Evolutionary conservation across 345 rosid genomes (phyloP).

Genomic region (Limnanthes douglasii): DNA sequence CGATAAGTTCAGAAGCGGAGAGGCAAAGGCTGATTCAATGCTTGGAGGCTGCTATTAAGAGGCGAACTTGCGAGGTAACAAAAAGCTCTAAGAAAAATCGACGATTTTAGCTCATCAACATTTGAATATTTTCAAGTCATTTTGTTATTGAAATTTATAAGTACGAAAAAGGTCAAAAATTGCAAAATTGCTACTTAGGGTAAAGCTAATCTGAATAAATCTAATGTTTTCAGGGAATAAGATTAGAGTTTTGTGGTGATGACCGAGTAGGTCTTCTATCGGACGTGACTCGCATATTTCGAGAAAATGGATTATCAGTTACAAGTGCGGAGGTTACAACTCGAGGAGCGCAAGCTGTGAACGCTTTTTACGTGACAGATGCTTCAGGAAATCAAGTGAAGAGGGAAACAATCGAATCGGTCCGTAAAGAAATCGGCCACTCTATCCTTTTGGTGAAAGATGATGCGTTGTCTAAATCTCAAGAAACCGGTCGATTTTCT

Average conservation of each 20-base stretch:
- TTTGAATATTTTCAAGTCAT: no score
- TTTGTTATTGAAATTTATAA: no score
- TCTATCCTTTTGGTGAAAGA: constrained; percentile 55
- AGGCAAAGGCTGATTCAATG: constrained; percentile 57
- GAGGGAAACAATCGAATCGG: constrained; percentile 59
- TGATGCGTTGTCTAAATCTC: no score
- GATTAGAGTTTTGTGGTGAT: constrained; percentile 61
- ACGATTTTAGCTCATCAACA: no score
- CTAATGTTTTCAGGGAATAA: constrained; percentile 64
- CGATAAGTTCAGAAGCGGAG: constrained; percentile 70
- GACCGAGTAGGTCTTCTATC: constrained; percentile 83
- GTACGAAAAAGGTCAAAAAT: no score
- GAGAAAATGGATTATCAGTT: constrained; percentile 82
- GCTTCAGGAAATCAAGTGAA: constrained; percentile 59
- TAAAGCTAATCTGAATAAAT: no score
- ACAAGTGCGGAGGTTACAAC: constrained; percentile 88
- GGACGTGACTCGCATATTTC: constrained; percentile 82
- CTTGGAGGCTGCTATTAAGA: constrained; percentile 63
- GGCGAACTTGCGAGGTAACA: constrained; percentile 40
- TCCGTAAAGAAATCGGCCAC: constrained; percentile 60
- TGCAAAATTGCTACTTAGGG: no score
- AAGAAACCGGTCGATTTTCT: constrained; percentile 39
- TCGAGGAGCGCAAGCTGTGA: constrained; percentile 61
- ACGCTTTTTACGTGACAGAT: constrained; percentile 68
- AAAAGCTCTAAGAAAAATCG: no score